A percentile compares a stretch with the other conserved stretches of the same genome.
These are phyloP conservation scores for Penstemon eatonii DNA, from an alignment of 257 asterid species.

Conservation along the genomic window DNA sequence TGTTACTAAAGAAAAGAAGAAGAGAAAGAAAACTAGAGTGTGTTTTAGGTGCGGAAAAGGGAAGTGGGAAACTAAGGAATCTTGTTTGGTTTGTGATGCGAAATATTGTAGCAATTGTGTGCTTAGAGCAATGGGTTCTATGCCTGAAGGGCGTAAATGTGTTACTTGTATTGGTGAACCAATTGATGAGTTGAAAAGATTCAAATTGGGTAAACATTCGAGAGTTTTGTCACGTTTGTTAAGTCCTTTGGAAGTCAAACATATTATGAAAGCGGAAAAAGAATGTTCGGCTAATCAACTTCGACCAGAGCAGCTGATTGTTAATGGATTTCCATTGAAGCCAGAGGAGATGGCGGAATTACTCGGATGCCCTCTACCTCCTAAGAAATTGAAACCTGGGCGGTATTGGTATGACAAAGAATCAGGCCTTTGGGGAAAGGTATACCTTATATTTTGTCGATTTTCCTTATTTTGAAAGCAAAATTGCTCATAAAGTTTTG, in stretches of 20 bases:
- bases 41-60: slow-evolving; percentile 88
- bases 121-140: slow-evolving; percentile 97
- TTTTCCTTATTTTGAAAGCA: neutral
- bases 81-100: slow-evolving; percentile 81
- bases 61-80: slow-evolving; percentile 87
- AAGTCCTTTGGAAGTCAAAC: slow-evolving; percentile 91
- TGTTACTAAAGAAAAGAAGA: slow-evolving; percentile 63
- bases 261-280: slow-evolving; percentile 82
- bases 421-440: slow-evolving; percentile 97
- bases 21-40: slow-evolving; percentile 64
- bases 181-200: slow-evolving; percentile 72
- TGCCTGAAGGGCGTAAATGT: slow-evolving; percentile 97
- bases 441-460: slow-evolving; percentile 20
- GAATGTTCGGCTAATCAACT: slow-evolving; percentile 92
- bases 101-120: slow-evolving; percentile 86
- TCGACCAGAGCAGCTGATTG: slow-evolving; percentile 86
- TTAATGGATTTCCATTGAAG: slow-evolving; percentile 76
- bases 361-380: slow-evolving; percentile 79
- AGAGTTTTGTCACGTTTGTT: slow-evolving; percentile 69
- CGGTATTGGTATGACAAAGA: slow-evolving; percentile 95
- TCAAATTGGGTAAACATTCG: slow-evolving; percentile 72
- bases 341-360: slow-evolving; percentile 85
- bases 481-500: slow-evolving; percentile 32
- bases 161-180: slow-evolving; percentile 88
- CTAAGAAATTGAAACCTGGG: slow-evolving; percentile 85